Evolutionary conservation across 73 alveolate species (phyloP), one percentile per base, ranked within the genome.

Genomic region (Breviolum minutum): DNA sequence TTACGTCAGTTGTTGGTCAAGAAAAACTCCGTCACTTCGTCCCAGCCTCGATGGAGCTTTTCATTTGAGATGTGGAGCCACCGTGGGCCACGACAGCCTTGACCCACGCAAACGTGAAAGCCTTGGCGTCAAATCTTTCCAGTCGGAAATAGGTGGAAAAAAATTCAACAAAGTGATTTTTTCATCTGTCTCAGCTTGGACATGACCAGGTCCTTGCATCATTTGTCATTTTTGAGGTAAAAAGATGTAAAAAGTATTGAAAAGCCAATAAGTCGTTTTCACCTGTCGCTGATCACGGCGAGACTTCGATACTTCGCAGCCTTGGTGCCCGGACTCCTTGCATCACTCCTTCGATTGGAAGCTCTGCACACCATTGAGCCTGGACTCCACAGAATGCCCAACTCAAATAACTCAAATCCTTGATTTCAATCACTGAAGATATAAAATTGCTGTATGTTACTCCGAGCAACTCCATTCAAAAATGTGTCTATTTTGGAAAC

Each of bases 321-420:
- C 63, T 17, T 14, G 87, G 96, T 27, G 27, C 26, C 98, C 77
- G 12, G 29, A 27, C 94, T 27, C 98, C 98, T 60, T 92, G 98
- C 71, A 92, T 81, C 68, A 92, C 98, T 63, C 98, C 98, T 54
- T 92, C 98, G 90, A 92, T 92, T 10, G 98, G 98, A 12, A 92
- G 91, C 84, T 92, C 98, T 63, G 91, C 98, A 61, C 98, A 92
- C 98, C 98, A 92, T 68, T 92, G 98, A 5, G 98, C 98, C 98
- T 83, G 70, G 29, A 77, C 19, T n/a, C 22, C 22, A 8, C 86
- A 0, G n/a, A 24, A 40, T 40, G 54, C 54, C 17, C 74, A 66
- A 66, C 74, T 66, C 74, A 13, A 17, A 11, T 66, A 66, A 11
- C 74, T 66, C 11, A 11, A 66, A 66, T 13, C 74, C 11, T 66